Percentiles rank a stretch among this genome's conserved stretches.
phyloP scores from a whole-genome alignment of 2,329 filamentous ascomycete genomes.

The Talaromyces atroroseus region DNA sequence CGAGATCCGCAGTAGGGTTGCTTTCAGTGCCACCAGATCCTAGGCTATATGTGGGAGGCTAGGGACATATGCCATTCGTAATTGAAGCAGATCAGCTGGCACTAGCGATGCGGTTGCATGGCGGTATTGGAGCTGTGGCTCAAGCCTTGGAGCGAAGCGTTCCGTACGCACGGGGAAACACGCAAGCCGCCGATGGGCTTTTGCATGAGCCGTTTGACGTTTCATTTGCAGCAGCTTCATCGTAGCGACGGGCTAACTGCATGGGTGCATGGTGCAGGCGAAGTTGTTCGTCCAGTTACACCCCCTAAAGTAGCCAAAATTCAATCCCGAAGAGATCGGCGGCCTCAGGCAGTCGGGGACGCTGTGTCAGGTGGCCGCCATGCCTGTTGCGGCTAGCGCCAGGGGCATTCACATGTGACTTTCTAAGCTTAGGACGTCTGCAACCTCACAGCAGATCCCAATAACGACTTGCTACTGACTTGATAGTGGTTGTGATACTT shows the following conservation, averaged over 20 bases:
- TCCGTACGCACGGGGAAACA: not conserved
- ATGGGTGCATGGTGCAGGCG: not conserved
- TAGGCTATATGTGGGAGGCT: not conserved
- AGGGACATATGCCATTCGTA: not conserved
- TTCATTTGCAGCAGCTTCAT: not conserved
- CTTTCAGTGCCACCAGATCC: not conserved
- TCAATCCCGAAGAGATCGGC: not conserved
- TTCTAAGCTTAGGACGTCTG: not conserved
- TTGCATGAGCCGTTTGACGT: not conserved
- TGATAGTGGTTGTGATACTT: no score
- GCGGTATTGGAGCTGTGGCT: not conserved
- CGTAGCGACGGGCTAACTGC: not conserved
- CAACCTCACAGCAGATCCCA: not conserved
- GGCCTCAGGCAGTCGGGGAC: not conserved
- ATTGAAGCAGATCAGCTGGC: not conserved
- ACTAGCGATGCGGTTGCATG: not conserved
- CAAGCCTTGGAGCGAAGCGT: not conserved
- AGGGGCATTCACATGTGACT: not conserved
- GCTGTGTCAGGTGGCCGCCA: not conserved
- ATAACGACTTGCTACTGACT: not conserved
- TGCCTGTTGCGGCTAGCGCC: not conserved
- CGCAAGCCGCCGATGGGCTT: not conserved
- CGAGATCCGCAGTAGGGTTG: not conserved
- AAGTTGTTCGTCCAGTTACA: not conserved
- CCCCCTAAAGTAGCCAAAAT: not conserved